Evolutionary conservation across 352 stramenopile species (phyloP), one percentile per base, ranked within the genome.

Genomic region (Aphanomyces astaci): DNA sequence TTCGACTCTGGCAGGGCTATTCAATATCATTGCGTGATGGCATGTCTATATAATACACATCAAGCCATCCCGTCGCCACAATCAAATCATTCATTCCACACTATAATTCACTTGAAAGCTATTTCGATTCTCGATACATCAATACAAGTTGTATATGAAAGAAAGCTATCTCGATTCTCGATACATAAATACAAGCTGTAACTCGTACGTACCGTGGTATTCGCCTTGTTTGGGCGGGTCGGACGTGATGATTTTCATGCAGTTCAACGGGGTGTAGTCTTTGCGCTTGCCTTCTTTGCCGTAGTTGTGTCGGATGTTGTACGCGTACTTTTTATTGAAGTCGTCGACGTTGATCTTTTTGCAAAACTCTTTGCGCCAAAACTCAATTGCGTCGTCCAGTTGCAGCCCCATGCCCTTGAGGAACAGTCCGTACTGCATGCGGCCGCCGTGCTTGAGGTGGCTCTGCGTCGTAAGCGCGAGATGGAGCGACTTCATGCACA

Each of bases 261-360:
- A 98, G 78, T 90, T 97, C 76, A 94, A 98, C 24, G 96, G 93
- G 24, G 89, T 96, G 75, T 99, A 99, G 78, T 97, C 95, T 62
- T 95, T 96, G 64, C 97, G 87, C 72, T 99, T 99, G 56, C 97
- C 97, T 79, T 99, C 97, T 75, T 99, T 99, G 43, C 97, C 97
- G 78, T 99, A 99, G 83, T 97, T 98, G 86, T 99, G 96, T 57
- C 97, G 89, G 60, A 99, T 98, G 78, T 97, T 98, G 86, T 99
- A 99, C 15, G 90, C 80, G 78, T 99, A 99, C 65, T 98, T 89
- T 72, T 99, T 99, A 76, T 97, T 94, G 76, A 99, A 99, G 70
- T 98, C 88, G 54, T 99, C 97, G 11, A 96, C 78, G 3, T 92
- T 97, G 78, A 98, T 98, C 71, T 93, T 93, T 73, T 94, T 94